phyloP scores from a whole-genome alignment of 2,329 filamentous ascomycete genomes.

The Pseudogymnoascus destructans region DNA sequence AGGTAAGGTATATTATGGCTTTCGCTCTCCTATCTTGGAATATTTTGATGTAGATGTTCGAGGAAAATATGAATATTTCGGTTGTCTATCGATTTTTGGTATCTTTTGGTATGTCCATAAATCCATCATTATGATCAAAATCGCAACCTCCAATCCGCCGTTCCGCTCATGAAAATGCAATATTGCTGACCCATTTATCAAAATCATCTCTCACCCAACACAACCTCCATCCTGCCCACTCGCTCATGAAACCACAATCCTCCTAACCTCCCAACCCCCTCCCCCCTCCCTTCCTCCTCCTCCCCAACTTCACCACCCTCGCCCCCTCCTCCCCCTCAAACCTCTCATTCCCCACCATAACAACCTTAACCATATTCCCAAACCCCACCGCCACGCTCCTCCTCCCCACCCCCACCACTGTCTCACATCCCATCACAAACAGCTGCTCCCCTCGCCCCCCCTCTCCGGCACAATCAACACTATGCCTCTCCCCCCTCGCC shows the following conservation, averaged over 20 bases:
- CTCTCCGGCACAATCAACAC: slow-evolving; percentile 23
- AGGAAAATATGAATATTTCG: background rate
- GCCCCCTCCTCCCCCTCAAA: slow-evolving; percentile 34
- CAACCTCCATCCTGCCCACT: background rate
- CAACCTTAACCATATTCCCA: slow-evolving; percentile 59
- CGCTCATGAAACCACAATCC: background rate
- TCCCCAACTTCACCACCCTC: background rate
- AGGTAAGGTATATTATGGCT: background rate
- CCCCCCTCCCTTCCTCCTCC: background rate
- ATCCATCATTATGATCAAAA: background rate
- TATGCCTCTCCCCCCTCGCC: slow-evolving; percentile 28
- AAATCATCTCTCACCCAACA: background rate
- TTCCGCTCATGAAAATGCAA: background rate
- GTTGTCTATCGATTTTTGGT: background rate
- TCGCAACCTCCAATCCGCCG: background rate
- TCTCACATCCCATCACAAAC: slow-evolving; percentile 53
- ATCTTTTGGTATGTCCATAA: background rate
- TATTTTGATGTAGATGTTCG: background rate
- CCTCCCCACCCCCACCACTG: slow-evolving; percentile 48
- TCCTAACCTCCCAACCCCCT: background rate
- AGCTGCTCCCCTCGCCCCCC: slow-evolving; percentile 33
- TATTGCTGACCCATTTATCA: background rate
- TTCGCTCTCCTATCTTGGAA: background rate
- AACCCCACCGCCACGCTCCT: slow-evolving; percentile 56
- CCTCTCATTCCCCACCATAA: slow-evolving; percentile 51